These are phyloP conservation scores for Rubia yunnanensis DNA, from an alignment of 257 asterid genomes.

Conservation along the genomic window DNA sequence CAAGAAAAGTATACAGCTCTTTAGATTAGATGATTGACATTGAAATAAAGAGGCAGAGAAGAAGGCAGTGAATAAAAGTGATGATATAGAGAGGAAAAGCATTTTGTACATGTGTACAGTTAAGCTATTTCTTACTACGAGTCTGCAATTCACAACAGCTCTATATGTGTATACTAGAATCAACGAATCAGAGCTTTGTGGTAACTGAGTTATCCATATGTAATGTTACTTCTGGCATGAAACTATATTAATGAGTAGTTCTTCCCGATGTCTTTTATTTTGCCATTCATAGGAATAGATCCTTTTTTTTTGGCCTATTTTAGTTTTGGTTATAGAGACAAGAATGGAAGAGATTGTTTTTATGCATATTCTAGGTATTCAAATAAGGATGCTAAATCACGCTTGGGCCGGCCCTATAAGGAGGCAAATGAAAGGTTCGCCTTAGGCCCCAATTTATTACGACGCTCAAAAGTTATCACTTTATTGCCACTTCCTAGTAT, in stretches of 20 bases:
- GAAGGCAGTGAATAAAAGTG: not conserved
- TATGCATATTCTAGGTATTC: too few species aligned
- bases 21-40: not conserved
- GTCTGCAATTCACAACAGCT: not conserved
- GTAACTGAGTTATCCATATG: not conserved
- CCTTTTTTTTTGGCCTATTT: too few species aligned
- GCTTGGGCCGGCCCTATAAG: too few species aligned
- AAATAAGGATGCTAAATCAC: too few species aligned
- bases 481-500: too few species aligned
- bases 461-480: too few species aligned
- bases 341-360: too few species aligned
- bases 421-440: too few species aligned
- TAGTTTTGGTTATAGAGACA: too few species aligned
- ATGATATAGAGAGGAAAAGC: not conserved
- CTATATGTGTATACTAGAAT: not conserved
- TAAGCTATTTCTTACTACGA: not conserved
- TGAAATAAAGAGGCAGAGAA: slow-evolving; percentile 8
- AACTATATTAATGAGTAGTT: not conserved
- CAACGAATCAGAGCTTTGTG: not conserved
- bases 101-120: slow-evolving; percentile 11
- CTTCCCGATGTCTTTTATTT: not conserved
- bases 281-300: not conserved
- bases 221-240: not conserved
- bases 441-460: too few species aligned
- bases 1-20: not conserved